These are phyloP conservation scores for Castanospermum australe DNA, from an alignment of 306 rosid species.

Conservation along the genomic window DNA sequence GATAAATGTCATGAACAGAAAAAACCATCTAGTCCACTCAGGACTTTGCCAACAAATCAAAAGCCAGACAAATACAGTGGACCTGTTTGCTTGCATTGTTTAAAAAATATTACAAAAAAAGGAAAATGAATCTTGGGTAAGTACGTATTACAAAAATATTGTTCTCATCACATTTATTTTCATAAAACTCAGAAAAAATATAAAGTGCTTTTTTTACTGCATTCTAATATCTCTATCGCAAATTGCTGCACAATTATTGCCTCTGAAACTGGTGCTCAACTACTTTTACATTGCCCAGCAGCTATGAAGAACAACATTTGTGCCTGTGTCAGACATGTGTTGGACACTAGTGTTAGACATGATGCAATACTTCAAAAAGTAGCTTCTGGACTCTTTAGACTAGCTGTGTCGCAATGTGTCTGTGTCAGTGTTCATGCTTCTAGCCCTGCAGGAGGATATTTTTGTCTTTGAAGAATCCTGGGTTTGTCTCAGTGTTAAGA, in stretches of 20 bases:
- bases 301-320: not conserved
- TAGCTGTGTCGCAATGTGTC: no score
- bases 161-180: not conserved
- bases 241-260: not conserved
- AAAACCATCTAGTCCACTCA: constrained; percentile 6
- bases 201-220: not conserved
- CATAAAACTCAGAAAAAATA: not conserved
- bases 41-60: constrained; percentile 1
- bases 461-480: not conserved
- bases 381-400: no score
- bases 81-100: not conserved
- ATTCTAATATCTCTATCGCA: not conserved
- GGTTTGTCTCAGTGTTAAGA: not conserved
- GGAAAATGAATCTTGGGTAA: constrained; percentile 1
- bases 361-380: no score
- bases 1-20: not conserved
- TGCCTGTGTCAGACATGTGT: no score
- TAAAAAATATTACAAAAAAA: not conserved
- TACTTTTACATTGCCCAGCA: not conserved
- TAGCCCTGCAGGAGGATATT: no score
- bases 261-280: not conserved
- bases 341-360: no score
- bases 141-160: not conserved
- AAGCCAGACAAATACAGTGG: constrained; percentile 9
- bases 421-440: no score